Evolutionary conservation across 768 basidiomycete genomes (phyloP).

Genomic region (Paxillus rubicundulus): DNA sequence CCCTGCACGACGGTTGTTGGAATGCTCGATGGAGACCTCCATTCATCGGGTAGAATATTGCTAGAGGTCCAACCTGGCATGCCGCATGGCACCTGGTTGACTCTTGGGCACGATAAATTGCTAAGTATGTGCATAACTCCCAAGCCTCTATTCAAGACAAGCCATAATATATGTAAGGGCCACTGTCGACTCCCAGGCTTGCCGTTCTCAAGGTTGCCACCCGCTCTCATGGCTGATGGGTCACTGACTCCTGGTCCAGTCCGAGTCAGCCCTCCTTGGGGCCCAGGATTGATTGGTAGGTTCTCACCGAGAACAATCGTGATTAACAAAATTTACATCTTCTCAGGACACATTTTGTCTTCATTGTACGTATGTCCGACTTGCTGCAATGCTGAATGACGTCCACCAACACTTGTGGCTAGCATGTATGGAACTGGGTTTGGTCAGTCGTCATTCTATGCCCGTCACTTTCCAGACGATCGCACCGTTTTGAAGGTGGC

Average conservation of each 20-base stretch:
- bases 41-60: too few relatives aligned
- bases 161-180: neutral
- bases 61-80: too few relatives aligned
- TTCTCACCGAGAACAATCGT: neutral
- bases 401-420: neutral
- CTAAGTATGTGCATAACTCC: too few relatives aligned
- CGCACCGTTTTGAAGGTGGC: neutral
- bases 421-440: constrained; percentile 6
- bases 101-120: too few relatives aligned
- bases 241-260: neutral
- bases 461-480: constrained; percentile 3
- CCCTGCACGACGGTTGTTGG: too few relatives aligned
- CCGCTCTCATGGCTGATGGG: neutral
- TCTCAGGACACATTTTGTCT: neutral
- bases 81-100: too few relatives aligned
- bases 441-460: constrained; percentile 8
- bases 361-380: neutral
- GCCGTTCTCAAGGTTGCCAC: neutral
- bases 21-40: too few relatives aligned
- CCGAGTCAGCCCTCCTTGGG: neutral
- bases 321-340: neutral
- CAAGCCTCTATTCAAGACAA: neutral
- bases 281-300: constrained; percentile 6
- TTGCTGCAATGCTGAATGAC: neutral
- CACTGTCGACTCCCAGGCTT: neutral